Base-by-base conservation (phyloP, 495 filamentous ascomycete species). In the Pyrenula massariospora region DNA sequence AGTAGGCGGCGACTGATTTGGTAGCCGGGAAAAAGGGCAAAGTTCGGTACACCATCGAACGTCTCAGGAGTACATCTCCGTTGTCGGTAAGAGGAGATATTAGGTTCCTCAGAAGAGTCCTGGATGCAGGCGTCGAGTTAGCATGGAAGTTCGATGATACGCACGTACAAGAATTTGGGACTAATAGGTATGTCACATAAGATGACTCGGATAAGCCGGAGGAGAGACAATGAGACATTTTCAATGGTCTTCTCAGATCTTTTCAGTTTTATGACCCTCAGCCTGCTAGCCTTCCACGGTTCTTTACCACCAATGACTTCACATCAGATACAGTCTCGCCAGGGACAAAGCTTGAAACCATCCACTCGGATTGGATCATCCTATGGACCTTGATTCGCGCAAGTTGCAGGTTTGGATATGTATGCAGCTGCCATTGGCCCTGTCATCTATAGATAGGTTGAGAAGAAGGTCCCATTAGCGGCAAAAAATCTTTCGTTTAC, bases 231-330 rank as follows among this genome's bases (percentile, higher is more conserved):
- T n/a, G n/a, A n/a, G n/a, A n/a, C n/a, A n/a, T n/a, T n/a, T 8
- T 42, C 22, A 36, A 25, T 31, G 19, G 58, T 20, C 69, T 75
- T 70, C 78, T 82, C 79, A 82, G 79, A 68, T 78, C 78, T 81
- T 81, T 81, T 79, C 75, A 79, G 73, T 81, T 73, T 73, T 61
- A 58, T 58, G 62, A 62, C 60, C 68, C 55, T 69, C 61, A 57
- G 66, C 64, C 68, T 68, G 66, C 69, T 69, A 65, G 66, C 65
- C 53, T 10, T 23, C 23, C 47, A 58, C 48, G 52, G 56, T 57
- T 47, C 55, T 25, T 51, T 22, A 50, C 25, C 24, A 22, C 52
- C 54, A 54, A 42, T 42, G 31, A 48, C 25, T 55, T 54, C 1
- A 53, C 50, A 54, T 19, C 36, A 50, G 47, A 55, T 50, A 21